Percentiles rank a stretch among this genome's conserved stretches.
Evolutionary conservation across 306 rosid genomes (phyloP).

Genomic region (Begonia masoniana): DNA sequence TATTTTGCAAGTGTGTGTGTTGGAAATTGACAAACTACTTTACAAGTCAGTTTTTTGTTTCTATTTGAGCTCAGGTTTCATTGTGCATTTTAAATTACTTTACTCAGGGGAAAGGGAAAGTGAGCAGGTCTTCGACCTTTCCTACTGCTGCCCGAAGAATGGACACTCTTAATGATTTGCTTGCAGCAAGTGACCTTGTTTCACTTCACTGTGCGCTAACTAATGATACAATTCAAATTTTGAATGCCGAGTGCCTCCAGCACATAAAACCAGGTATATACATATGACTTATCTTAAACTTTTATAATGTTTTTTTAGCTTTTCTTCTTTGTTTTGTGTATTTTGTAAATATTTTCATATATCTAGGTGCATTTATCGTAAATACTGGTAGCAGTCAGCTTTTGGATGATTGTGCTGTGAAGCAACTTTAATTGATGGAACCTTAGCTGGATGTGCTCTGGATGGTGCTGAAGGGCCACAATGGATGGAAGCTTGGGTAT

Average conservation of each 20-base stretch:
- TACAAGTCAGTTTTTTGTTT: constrained; percentile 4
- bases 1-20: too few relatives aligned
- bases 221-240: constrained; percentile 79
- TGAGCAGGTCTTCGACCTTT: constrained; percentile 34
- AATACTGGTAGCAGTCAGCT: constrained; percentile 93
- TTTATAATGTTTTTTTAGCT: constrained; percentile 1
- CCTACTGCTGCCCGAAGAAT: constrained; percentile 90
- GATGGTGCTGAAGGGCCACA: constrained; percentile 99
- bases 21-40: too few relatives aligned
- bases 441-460: constrained; percentile 95
- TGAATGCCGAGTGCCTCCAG: constrained; percentile 86
- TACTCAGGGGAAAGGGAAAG: constrained; percentile 47
- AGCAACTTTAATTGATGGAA: constrained; percentile 97
- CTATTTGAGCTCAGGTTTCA: not conserved
- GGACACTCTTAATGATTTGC: constrained; percentile 96
- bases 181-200: constrained; percentile 92
- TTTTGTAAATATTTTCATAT: constrained; percentile 8
- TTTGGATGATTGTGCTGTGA: constrained; percentile 94
- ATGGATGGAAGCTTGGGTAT: constrained; percentile 99
- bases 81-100: constrained; percentile 6
- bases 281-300: constrained; percentile 5
- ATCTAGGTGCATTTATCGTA: constrained; percentile 84
- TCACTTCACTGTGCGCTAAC: constrained; percentile 92
- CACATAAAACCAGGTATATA: constrained; percentile 78
- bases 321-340: not conserved